These are phyloP conservation scores for Leucosporidium yakuticum DNA, from an alignment of 768 basidiomycete species.

Conservation along the genomic window DNA sequence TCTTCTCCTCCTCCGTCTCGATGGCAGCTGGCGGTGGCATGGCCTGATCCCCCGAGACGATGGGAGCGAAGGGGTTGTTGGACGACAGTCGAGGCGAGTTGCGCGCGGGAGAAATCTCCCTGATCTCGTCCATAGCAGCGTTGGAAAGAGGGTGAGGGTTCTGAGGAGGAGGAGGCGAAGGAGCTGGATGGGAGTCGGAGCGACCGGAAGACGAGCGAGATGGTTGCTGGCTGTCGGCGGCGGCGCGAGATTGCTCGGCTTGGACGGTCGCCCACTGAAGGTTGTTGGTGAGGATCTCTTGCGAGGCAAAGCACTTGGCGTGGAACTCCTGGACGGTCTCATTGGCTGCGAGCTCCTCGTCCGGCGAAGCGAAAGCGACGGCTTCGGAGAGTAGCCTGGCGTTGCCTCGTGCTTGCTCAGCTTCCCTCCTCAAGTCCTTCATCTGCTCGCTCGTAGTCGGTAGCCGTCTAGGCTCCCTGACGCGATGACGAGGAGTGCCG, in stretches of 20 bases:
- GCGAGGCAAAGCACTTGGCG: constrained; percentile 14
- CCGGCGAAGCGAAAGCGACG: constrained; percentile 15
- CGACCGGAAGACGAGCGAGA: not conserved
- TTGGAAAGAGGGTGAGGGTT: no score
- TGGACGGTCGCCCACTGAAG: constrained; percentile 31
- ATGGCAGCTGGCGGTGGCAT: not conserved
- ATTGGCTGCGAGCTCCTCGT: constrained; percentile 19
- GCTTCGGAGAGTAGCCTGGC: constrained; percentile 34
- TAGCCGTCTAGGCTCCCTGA: not conserved
- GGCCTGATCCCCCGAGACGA: not conserved
- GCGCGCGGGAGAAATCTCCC: not conserved
- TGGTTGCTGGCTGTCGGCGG: not conserved
- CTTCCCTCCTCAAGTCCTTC: constrained; percentile 15
- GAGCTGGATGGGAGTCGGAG: no score
- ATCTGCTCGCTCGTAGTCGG: constrained; percentile 19
- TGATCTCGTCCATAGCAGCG: no score
- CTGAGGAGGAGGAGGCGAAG: no score
- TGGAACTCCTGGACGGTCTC: constrained; percentile 36
- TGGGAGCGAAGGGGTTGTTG: constrained; percentile 29
- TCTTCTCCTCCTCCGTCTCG: constrained; percentile 26
- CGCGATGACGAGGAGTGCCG: not conserved
- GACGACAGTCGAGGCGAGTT: not conserved
- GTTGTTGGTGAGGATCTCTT: constrained; percentile 12
- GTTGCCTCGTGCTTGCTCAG: constrained; percentile 16
- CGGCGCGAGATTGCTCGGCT: constrained; percentile 21